Evolutionary conservation across 305 asterid genomes (phyloP).

Genomic region (Solanum aculeatissimum): DNA sequence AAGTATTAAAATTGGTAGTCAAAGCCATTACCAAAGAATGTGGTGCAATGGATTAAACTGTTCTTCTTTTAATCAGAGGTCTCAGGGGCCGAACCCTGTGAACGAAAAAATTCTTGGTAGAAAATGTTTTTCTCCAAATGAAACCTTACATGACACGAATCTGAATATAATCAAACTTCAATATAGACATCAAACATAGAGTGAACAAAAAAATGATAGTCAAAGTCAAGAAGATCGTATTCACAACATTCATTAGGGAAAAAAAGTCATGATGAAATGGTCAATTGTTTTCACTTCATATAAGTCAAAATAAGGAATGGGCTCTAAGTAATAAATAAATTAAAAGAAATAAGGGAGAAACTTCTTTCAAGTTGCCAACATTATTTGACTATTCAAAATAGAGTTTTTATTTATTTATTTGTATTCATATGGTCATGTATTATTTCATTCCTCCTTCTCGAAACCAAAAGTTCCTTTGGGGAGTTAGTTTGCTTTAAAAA

Average conservation of each 20-base stretch:
- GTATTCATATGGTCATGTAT: neutral
- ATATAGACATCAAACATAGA: too few relatives aligned
- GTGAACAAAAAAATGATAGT: neutral
- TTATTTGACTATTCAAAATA: neutral
- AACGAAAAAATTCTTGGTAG: too few relatives aligned
- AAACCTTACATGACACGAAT: too few relatives aligned
- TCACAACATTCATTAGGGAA: neutral
- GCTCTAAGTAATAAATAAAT: neutral
- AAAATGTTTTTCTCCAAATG: too few relatives aligned
- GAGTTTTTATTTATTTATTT: too few relatives aligned
- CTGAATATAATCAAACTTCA: too few relatives aligned
- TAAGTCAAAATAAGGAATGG: neutral
- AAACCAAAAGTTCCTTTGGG: neutral
- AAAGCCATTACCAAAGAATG: too few relatives aligned
- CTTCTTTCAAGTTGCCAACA: neutral
- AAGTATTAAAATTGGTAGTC: neutral
- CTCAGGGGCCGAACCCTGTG: too few relatives aligned
- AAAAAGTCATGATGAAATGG: neutral
- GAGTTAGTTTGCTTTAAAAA: neutral
- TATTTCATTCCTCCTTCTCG: neutral
- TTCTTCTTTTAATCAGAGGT: too few relatives aligned
- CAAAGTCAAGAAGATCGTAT: neutral
- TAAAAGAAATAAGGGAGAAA: neutral
- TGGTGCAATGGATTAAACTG: too few relatives aligned
- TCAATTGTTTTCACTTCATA: neutral